phyloP scores from a whole-genome alignment of 164 flowering plant genomes.

The Vitis labrusca region DNA sequence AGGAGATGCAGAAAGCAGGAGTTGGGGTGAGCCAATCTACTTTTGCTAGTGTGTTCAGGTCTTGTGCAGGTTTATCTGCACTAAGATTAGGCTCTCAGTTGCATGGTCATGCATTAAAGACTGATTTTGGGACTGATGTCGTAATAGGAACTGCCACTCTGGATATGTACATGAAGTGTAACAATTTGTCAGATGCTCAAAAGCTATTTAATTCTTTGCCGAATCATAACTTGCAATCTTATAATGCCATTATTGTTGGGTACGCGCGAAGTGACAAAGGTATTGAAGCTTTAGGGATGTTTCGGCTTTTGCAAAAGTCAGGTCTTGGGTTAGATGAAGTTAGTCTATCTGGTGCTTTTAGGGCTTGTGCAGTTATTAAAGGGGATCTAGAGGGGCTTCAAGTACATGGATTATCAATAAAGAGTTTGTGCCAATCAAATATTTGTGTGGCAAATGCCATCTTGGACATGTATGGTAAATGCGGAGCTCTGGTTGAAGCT shows the following conservation, averaged over 20 bases:
- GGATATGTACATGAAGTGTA: slow-evolving; percentile 87
- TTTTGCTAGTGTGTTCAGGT: slow-evolving; percentile 74
- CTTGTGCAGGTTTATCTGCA: slow-evolving; percentile 58
- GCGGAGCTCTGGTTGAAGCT: slow-evolving; percentile 60
- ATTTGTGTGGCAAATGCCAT: slow-evolving; percentile 76
- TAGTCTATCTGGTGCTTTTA: slow-evolving; percentile 64
- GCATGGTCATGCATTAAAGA: slow-evolving; percentile 68
- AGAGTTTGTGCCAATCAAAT: slow-evolving; percentile 35
- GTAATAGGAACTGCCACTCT: slow-evolving; percentile 76
- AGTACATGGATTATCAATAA: slow-evolving; percentile 59
- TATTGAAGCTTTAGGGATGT: slow-evolving; percentile 50
- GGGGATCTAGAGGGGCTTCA: slow-evolving; percentile 55
- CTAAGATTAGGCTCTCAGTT: slow-evolving; percentile 55
- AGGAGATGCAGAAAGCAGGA: slow-evolving; percentile 56
- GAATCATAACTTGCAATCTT: slow-evolving; percentile 48
- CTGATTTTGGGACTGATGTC: slow-evolving; percentile 47
- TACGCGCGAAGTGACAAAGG: slow-evolving; percentile 44
- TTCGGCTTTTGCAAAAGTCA: slow-evolving; percentile 39
- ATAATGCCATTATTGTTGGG: slow-evolving; percentile 72
- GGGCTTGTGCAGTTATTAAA: slow-evolving; percentile 62
- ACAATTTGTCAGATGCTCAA: slow-evolving; percentile 45
- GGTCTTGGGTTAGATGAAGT: slow-evolving; percentile 63
- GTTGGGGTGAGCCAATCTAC: slow-evolving; percentile 68
- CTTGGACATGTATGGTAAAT: slow-evolving; percentile 88
- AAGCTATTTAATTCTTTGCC: slow-evolving; percentile 52